These are phyloP conservation scores for Rhizopogon vinicolor DNA, from an alignment of 768 basidiomycete species.

Conservation along the genomic window DNA sequence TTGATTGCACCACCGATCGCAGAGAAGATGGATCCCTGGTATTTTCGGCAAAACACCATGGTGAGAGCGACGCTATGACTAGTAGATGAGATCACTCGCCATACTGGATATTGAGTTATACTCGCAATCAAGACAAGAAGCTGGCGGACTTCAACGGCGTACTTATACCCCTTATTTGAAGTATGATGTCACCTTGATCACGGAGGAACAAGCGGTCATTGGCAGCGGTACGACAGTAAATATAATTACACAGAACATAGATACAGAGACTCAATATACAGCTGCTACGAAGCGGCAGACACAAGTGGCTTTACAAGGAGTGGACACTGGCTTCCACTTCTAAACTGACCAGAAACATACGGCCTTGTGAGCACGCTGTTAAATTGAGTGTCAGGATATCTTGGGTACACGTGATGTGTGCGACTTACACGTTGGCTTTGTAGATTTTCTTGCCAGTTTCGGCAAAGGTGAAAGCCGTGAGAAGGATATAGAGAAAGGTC, in stretches of 20 bases:
- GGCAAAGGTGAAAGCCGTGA: slow-evolving; percentile 62
- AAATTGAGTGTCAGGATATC: neutral
- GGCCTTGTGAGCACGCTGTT: slow-evolving; percentile 61
- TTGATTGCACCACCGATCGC: neutral
- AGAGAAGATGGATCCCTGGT: neutral
- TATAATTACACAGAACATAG: too few relatives aligned
- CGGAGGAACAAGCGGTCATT: too few relatives aligned
- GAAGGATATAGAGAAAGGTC: slow-evolving; percentile 62
- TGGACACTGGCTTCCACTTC: slow-evolving; percentile 61
- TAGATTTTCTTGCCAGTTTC: slow-evolving; percentile 48
- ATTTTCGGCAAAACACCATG: neutral
- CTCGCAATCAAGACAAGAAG: neutral
- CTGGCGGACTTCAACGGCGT: neutral
- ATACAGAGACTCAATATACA: too few relatives aligned
- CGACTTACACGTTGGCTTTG: slow-evolving; percentile 59
- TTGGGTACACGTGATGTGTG: neutral
- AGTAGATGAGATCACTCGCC: neutral
- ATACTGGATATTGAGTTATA: neutral
- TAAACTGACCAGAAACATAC: slow-evolving; percentile 48
- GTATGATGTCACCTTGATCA: neutral
- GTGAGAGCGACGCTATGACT: neutral
- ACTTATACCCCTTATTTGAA: neutral
- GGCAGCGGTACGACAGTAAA: too few relatives aligned
- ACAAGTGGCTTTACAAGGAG: slow-evolving; percentile 36
- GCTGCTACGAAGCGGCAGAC: neutral